A percentile compares a stretch with the other conserved stretches of the same genome.
These are phyloP conservation scores for Dicorynia guianensis DNA, from an alignment of 306 rosid genomes.

Conservation along the genomic window DNA sequence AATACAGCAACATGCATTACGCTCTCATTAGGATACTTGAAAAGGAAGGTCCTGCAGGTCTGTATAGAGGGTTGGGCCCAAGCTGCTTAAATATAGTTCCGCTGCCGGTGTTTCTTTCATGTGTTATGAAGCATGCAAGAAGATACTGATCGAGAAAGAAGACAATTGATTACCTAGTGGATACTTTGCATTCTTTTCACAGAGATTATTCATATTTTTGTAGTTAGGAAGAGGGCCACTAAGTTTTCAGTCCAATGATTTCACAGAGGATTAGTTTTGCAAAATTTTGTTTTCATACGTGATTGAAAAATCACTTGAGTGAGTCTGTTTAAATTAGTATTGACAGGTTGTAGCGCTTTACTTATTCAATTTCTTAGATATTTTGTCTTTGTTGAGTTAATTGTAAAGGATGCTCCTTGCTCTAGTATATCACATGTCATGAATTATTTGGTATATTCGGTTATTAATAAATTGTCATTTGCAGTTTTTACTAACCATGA, in stretches of 20 bases:
- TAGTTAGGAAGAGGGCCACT: constrained; percentile 7
- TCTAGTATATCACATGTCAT: too few relatives aligned
- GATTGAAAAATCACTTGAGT: too few relatives aligned
- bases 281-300: too few relatives aligned
- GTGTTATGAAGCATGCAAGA: constrained; percentile 86
- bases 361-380: too few relatives aligned
- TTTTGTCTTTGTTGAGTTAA: too few relatives aligned
- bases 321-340: too few relatives aligned
- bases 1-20: constrained; percentile 66
- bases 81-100: constrained; percentile 78
- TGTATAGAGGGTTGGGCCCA: constrained; percentile 77
- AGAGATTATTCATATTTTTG: neutral
- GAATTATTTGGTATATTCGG: too few relatives aligned
- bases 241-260: neutral
- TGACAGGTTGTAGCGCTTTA: too few relatives aligned
- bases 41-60: constrained; percentile 64
- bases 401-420: too few relatives aligned
- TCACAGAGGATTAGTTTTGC: too few relatives aligned
- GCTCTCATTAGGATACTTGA: constrained; percentile 68
- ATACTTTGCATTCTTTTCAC: neutral
- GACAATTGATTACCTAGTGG: neutral
- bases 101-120: constrained; percentile 84
- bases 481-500: too few relatives aligned
- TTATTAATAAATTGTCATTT: too few relatives aligned
- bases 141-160: constrained; percentile 54